Evolutionary conservation across 2,329 filamentous ascomycete species (phyloP).

Genomic region (Chrysoporthe cubensis): DNA sequence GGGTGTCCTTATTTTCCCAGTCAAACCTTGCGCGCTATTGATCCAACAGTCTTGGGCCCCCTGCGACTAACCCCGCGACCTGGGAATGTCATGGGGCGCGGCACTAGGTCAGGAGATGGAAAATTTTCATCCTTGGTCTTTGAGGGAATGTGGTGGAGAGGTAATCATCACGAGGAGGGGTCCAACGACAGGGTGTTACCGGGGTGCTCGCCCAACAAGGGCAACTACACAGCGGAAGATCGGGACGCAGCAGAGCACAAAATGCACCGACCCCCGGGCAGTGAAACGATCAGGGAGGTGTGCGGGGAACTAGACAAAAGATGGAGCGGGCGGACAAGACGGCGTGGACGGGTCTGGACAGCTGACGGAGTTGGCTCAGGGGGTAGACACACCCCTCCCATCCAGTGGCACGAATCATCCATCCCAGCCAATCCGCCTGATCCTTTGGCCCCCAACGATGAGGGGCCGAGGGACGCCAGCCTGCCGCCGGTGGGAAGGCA

Average conservation of each 20-base stretch:
- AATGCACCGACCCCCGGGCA: neutral
- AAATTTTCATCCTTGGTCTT: neutral
- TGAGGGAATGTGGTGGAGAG: neutral
- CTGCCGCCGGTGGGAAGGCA: neutral
- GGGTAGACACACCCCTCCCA: neutral
- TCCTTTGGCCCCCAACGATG: neutral
- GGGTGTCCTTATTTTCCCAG: neutral
- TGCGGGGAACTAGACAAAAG: neutral
- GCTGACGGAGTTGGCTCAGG: neutral
- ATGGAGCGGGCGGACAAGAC: neutral
- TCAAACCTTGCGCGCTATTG: neutral
- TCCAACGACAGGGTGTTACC: neutral
- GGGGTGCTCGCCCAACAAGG: neutral
- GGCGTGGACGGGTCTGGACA: neutral
- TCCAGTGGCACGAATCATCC: neutral
- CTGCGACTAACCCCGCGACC: neutral
- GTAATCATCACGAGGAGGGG: neutral
- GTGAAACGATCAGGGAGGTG: neutral
- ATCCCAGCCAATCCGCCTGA: slow-evolving; percentile 2
- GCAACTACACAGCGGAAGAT: neutral
- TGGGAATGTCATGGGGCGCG: neutral
- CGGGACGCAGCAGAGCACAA: neutral
- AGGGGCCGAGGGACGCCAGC: neutral
- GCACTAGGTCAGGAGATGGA: neutral
- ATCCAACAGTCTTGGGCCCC: neutral